Evolutionary conservation across 352 stramenopile species (phyloP).

Genomic region (Phytophthora lateralis): DNA sequence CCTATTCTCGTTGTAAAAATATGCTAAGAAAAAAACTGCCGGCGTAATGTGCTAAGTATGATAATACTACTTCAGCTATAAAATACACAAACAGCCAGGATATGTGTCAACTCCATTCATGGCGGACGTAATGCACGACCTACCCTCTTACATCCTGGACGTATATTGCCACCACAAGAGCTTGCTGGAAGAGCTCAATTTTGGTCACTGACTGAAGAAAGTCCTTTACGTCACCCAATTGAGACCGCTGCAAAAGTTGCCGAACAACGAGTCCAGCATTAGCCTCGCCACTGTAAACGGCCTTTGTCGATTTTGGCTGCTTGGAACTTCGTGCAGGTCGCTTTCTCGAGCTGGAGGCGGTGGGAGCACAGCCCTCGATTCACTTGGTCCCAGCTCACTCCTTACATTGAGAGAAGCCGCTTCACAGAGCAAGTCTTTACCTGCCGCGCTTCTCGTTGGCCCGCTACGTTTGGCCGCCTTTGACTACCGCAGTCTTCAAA

Average conservation of each 20-base stretch:
- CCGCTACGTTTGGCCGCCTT: conserved; percentile 20
- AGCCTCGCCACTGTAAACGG: conserved; percentile 6
- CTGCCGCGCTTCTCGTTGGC: background rate
- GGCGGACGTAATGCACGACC: background rate
- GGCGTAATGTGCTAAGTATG: too few relatives aligned
- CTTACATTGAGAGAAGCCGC: background rate
- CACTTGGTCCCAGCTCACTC: background rate
- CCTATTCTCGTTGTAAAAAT: too few relatives aligned
- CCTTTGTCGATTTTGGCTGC: conserved; percentile 2
- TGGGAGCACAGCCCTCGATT: background rate
- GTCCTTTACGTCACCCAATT: conserved; percentile 44
- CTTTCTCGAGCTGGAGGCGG: conserved; percentile 3
- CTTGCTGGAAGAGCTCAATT: conserved; percentile 52
- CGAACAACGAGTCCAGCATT: conserved; percentile 50
- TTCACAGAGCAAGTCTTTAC: conserved; percentile 2
- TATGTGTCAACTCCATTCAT: background rate
- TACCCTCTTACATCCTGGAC: conserved; percentile 43
- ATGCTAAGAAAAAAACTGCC: too few relatives aligned
- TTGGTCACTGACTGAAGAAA: conserved; percentile 49
- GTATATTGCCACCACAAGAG: conserved; percentile 46
- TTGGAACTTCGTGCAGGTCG: background rate
- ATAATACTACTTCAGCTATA: conserved; percentile 31
- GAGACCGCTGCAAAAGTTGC: conserved; percentile 53
- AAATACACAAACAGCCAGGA: background rate
- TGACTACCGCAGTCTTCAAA: conserved; percentile 1